Percentiles rank a stretch among this genome's conserved stretches.
These are phyloP conservation scores for Trichoderma semiorbis DNA, from an alignment of 2,329 filamentous ascomycete species.

Conservation along the genomic window DNA sequence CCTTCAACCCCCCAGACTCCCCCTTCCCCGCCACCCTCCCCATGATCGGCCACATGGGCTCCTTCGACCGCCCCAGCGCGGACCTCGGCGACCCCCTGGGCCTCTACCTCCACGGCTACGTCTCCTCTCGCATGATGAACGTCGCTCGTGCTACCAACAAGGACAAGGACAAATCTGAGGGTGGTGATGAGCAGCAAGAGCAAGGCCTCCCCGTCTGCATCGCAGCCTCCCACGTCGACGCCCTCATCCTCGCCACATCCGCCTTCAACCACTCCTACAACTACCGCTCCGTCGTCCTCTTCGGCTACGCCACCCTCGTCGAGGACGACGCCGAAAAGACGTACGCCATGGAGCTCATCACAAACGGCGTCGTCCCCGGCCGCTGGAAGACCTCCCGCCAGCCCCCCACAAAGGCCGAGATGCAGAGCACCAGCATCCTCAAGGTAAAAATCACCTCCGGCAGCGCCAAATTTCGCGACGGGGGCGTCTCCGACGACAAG, in stretches of 20 bases:
- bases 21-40: slow-evolving; percentile 76
- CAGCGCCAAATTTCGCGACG: slow-evolving; percentile 70
- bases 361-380: slow-evolving; percentile 64
- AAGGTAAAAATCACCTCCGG: slow-evolving; percentile 65
- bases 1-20: slow-evolving; percentile 62
- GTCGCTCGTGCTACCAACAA: slow-evolving; percentile 38
- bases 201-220: slow-evolving; percentile 67
- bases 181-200: slow-evolving; percentile 21
- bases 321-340: slow-evolving; percentile 66
- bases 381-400: slow-evolving; percentile 68
- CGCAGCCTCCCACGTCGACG: slow-evolving; percentile 72
- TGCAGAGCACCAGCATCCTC: slow-evolving; percentile 71
- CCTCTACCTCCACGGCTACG: slow-evolving; percentile 81
- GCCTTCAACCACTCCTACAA: slow-evolving; percentile 82
- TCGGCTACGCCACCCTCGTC: slow-evolving; percentile 69
- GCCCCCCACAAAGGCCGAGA: slow-evolving; percentile 69
- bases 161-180: neutral
- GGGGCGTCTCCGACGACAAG: slow-evolving; percentile 56
- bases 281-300: slow-evolving; percentile 76
- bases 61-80: slow-evolving; percentile 60
- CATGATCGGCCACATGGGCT: slow-evolving; percentile 82
- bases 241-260: slow-evolving; percentile 73
- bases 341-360: slow-evolving; percentile 76
- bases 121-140: slow-evolving; percentile 73
- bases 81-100: slow-evolving; percentile 63